Percentiles rank a stretch among this genome's conserved stretches.
Conservation (phyloP, 768 basidiomycete genomes). For the Gloeophyllum trabeum region DNA sequence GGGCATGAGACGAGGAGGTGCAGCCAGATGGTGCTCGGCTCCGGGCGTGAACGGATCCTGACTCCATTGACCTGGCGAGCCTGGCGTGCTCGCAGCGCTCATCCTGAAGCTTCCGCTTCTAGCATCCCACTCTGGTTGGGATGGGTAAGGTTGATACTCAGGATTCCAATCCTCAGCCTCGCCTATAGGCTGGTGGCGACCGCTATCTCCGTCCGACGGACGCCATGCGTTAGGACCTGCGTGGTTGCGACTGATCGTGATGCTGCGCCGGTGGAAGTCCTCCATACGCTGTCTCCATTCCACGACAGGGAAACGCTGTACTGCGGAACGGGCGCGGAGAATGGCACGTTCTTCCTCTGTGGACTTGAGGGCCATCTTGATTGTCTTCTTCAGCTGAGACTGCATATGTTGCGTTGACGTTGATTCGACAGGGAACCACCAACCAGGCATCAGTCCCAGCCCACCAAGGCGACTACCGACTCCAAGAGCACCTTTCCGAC, state of each 20-base stretch:
- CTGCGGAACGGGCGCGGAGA: constrained; percentile 84
- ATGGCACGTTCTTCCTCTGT: constrained; percentile 86
- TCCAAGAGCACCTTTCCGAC: constrained; percentile 91
- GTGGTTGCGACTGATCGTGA: constrained; percentile 51
- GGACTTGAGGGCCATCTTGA: constrained; percentile 89
- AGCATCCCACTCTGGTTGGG: constrained; percentile 69
- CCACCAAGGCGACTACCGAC: constrained; percentile 91
- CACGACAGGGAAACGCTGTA: constrained; percentile 95
- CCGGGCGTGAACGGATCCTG: constrained; percentile 41
- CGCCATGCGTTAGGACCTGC: constrained; percentile 75
- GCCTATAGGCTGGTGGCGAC: constrained; percentile 30
- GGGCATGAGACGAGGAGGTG: constrained; percentile 19
- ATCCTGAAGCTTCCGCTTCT: constrained; percentile 37
- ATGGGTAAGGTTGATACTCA: constrained; percentile 46
- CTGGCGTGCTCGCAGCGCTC: constrained; percentile 23
- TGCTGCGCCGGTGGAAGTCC: constrained; percentile 87
- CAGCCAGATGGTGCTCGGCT: constrained; percentile 28
- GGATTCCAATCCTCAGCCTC: constrained; percentile 80
- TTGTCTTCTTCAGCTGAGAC: constrained; percentile 88
- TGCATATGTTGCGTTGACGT: constrained; percentile 89
- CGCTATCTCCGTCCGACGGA: constrained; percentile 51
- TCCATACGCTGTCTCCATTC: constrained; percentile 96
- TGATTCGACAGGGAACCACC: constrained; percentile 98
- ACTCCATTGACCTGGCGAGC: constrained; percentile 56
- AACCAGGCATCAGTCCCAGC: constrained; percentile 94